Evolutionary conservation across 2,329 filamentous ascomycete genomes (phyloP), one percentile per base, ranked within the genome.

Genomic region (Aspergillus aculeatinus): DNA sequence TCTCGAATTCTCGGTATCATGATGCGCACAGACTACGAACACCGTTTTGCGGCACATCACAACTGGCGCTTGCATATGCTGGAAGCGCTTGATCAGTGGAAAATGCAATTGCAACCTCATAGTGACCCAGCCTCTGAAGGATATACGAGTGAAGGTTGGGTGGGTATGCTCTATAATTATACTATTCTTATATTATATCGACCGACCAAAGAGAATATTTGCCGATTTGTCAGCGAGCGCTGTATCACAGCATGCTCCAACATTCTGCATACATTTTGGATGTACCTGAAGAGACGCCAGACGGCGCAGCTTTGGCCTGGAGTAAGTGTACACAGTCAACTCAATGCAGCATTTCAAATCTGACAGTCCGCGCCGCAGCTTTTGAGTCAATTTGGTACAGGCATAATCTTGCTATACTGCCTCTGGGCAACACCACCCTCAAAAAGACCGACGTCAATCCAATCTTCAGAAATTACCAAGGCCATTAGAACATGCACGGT

Each of bases 151-250:
- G 53, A 55, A 23, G 53, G 53, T 4, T 55, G 53, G 53, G 53
- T 55, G 42, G 53, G 53, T 11, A 55, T 55, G 53, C n/a, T 55
- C 5, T 55, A 55, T 35, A 55, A 55, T 21, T 55, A 55, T 12
- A 55, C 53, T 4, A 31, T 55, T 9, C 53, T 55, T 2, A 44
- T 55, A 16, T 11, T 55, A 5, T 55, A 55, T 16, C 53, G 53
- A 2, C 53, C 53, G 7, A 55, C 44, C 10, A 19, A 55, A 27
- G n/a, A 19, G 27, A 48, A 55, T n/a, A 14, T 35, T 5, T 21
- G 19, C 23, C n/a, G 25, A 19, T 33, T 48, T 25, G 53, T 55
- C 12, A 19, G 23, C 10, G 27, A 55, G 42, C 42, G 27, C 5
- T 55, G 53, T 16, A 12, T 55, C 25, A 16, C 23, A 25, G 53